Evolutionary conservation across 2,329 filamentous ascomycete genomes (phyloP).

Genomic region (Aspergillus eucalypticola): DNA sequence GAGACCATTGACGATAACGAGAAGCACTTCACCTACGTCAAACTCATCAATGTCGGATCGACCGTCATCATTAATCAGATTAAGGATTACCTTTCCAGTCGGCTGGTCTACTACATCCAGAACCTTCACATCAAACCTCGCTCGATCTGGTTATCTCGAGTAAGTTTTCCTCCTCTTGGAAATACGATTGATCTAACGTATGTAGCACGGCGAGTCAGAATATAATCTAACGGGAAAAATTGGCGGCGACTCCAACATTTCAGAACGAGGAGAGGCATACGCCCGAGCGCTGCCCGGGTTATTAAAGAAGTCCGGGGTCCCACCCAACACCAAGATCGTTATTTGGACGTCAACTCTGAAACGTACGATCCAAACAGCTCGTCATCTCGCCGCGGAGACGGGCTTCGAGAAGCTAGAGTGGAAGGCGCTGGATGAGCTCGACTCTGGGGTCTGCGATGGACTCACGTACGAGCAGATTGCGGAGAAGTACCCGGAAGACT

Average conservation of each 20-base stretch:
- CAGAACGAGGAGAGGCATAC: constrained; percentile 82
- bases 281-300: constrained; percentile 80
- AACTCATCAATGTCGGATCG: constrained; percentile 93
- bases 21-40: constrained; percentile 86
- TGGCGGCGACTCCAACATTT: constrained; percentile 86
- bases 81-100: constrained; percentile 92
- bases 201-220: constrained; percentile 86
- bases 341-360: constrained; percentile 75
- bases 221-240: constrained; percentile 91
- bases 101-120: constrained; percentile 97
- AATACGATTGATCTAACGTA: constrained; percentile 18
- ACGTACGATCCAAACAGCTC: constrained; percentile 88
- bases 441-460: constrained; percentile 93
- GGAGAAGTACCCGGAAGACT: constrained; percentile 87
- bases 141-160: constrained; percentile 92
- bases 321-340: constrained; percentile 63
- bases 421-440: constrained; percentile 97
- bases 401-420: constrained; percentile 91
- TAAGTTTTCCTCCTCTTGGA: constrained; percentile 49
- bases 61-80: constrained; percentile 98
- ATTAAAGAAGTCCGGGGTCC: constrained; percentile 81
- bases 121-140: constrained; percentile 96
- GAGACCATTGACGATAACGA: constrained; percentile 90
- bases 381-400: constrained; percentile 69
- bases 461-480: constrained; percentile 96